Percentiles rank a stretch among this genome's conserved stretches.
Conservation (phyloP, 345 rosid species). For the Arabidopsis suecica region DNA sequence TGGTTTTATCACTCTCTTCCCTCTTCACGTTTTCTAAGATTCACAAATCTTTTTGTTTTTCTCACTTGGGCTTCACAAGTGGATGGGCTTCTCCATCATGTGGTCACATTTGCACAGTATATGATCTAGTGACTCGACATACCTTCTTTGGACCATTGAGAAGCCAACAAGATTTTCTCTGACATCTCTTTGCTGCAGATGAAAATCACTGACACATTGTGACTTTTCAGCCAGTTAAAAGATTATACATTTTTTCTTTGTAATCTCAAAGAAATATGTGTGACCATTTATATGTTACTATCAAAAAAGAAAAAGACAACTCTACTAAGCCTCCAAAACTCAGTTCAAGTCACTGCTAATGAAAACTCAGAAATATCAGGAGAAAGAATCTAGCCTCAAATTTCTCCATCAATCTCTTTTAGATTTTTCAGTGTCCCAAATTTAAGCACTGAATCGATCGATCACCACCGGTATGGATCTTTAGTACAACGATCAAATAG, state of each 20-base stretch:
- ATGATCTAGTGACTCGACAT: slow-evolving; percentile 52
- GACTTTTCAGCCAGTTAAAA: not conserved
- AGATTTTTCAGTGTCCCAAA: not conserved
- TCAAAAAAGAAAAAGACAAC: not conserved
- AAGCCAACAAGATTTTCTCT: slow-evolving; percentile 18
- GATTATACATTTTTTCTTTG: not conserved
- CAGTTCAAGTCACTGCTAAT: not conserved
- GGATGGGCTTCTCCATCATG: slow-evolving; percentile 43
- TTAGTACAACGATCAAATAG: not conserved
- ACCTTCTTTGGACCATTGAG: slow-evolving; percentile 30
- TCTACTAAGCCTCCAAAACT: not conserved
- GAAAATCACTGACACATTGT: not conserved
- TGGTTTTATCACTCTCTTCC: slow-evolving; percentile 39
- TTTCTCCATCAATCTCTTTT: not conserved
- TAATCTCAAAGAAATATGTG: slow-evolving; percentile 4
- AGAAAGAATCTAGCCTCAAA: not conserved
- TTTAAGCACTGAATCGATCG: not conserved
- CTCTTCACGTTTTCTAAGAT: slow-evolving; percentile 35
- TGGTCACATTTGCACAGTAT: slow-evolving; percentile 44
- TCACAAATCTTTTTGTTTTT: slow-evolving; percentile 29
- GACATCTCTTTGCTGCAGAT: slow-evolving; percentile 35
- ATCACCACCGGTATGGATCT: not conserved
- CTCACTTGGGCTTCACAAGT: slow-evolving; percentile 47
- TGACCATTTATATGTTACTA: not conserved
- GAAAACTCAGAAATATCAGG: not conserved